phyloP scores from a whole-genome alignment of 306 rosid genomes.

The Oemleria cerasiformis region DNA sequence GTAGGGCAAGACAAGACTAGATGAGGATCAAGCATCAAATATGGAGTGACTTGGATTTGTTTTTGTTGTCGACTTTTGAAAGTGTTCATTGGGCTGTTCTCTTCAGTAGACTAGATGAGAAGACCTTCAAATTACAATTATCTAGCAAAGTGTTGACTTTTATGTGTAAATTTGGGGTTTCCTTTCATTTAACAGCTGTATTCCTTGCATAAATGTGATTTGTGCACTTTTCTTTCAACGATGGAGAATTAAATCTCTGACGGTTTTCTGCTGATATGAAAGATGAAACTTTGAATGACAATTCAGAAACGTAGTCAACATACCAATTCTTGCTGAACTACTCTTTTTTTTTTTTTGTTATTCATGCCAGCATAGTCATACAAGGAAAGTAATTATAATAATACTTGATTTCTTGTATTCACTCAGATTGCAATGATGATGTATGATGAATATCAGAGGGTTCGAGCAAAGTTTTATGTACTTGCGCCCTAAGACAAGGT shows the following conservation, averaged over 20 bases:
- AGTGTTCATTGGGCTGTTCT: constrained; percentile 33
- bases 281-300: constrained; percentile 7
- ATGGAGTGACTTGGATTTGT: constrained; percentile 51
- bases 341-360: constrained; percentile 18
- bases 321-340: constrained; percentile 19
- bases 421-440: constrained; percentile 95
- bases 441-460: constrained; percentile 86
- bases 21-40: constrained; percentile 71
- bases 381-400: constrained; percentile 29
- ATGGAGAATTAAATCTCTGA: constrained; percentile 7
- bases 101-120: constrained; percentile 41
- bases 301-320: constrained; percentile 1
- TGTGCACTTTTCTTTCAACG: not conserved
- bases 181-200: not conserved
- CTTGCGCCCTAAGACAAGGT: constrained; percentile 68
- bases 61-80: constrained; percentile 43
- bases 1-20: constrained; percentile 92
- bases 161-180: constrained; percentile 14
- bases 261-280: constrained; percentile 10
- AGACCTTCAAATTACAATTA: constrained; percentile 1
- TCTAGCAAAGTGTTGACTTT: constrained; percentile 4
- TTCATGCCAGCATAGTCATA: constrained; percentile 34
- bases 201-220: not conserved
- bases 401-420: constrained; percentile 72
- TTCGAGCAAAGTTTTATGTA: constrained; percentile 59